phyloP scores from a whole-genome alignment of 306 rosid species.

The Urtica urens region DNA sequence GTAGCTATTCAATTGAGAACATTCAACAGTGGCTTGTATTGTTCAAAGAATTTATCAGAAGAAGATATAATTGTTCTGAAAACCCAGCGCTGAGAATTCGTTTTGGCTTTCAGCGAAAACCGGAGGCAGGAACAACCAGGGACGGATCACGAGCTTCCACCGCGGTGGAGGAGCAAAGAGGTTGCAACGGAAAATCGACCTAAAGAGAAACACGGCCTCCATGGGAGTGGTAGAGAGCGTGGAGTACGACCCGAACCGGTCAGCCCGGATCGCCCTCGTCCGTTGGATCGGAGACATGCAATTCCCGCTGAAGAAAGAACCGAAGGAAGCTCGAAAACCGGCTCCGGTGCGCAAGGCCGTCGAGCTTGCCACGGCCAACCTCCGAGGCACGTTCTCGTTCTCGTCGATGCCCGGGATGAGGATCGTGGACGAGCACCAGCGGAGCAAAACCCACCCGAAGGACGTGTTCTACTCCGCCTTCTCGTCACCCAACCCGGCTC shows the following conservation, averaged over 20 bases:
- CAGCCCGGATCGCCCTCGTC: constrained; percentile 35
- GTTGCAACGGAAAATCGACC: constrained; percentile 30
- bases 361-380: constrained; percentile 2
- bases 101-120: not conserved
- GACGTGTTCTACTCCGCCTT: constrained; percentile 26
- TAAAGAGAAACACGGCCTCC: constrained; percentile 30
- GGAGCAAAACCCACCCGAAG: constrained; percentile 8
- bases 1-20: too few species aligned
- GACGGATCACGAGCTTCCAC: constrained; percentile 13
- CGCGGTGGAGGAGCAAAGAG: constrained; percentile 29
- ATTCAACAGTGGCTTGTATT: not conserved
- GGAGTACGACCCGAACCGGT: constrained; percentile 45
- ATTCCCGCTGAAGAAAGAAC: not conserved
- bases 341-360: constrained; percentile 8
- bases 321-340: not conserved
- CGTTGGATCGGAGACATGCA: constrained; percentile 32
- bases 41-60: not conserved
- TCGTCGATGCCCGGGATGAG: constrained; percentile 18
- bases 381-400: constrained; percentile 25
- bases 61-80: not conserved
- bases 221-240: constrained; percentile 33
- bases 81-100: not conserved
- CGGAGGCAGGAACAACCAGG: constrained; percentile 9
- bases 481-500: constrained; percentile 7
- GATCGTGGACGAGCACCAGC: not conserved